Conservation (phyloP, 208 protist species). For the Cochliopodium minus region DNA sequence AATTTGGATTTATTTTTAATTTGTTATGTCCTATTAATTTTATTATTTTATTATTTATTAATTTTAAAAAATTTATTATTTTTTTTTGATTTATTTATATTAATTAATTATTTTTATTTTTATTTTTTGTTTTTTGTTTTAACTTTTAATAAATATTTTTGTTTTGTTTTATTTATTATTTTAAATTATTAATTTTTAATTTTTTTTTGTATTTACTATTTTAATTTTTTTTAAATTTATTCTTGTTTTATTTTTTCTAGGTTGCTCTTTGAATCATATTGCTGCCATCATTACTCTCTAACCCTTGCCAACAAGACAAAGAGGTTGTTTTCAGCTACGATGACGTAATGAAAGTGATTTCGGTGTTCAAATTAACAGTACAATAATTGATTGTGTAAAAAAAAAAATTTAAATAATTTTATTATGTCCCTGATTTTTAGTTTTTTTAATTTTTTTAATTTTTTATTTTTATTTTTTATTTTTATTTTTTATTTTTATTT, state of each 20-base stretch:
- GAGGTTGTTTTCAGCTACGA: conserved; percentile 79
- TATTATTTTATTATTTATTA: too few relatives aligned
- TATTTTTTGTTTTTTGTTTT: neutral
- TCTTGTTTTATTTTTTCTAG: conserved; percentile 16
- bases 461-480: too few relatives aligned
- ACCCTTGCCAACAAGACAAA: conserved; percentile 80
- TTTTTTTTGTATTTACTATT: too few relatives aligned
- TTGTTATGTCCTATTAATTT: too few relatives aligned
- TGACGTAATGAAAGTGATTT: conserved; percentile 96
- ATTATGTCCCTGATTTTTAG: too few relatives aligned
- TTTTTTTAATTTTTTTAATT: too few relatives aligned
- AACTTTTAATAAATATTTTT: neutral
- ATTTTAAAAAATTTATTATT: conserved; percentile 18
- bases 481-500: too few relatives aligned
- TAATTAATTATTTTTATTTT: conserved; percentile 16
- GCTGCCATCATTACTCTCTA: conserved; percentile 93
- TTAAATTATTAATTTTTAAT: conserved; percentile 2
- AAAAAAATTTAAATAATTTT: too few relatives aligned
- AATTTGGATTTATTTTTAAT: too few relatives aligned
- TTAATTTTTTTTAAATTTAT: too few relatives aligned
- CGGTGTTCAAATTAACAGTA: conserved; percentile 88
- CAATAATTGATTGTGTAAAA: conserved; percentile 93
- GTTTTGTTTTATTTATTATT: conserved; percentile 1
- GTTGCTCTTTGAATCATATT: conserved; percentile 78
- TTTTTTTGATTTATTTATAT: conserved; percentile 21